Base-by-base conservation (phyloP, 2,329 filamentous ascomycete species). In the Acrocalymma vagum region DNA sequence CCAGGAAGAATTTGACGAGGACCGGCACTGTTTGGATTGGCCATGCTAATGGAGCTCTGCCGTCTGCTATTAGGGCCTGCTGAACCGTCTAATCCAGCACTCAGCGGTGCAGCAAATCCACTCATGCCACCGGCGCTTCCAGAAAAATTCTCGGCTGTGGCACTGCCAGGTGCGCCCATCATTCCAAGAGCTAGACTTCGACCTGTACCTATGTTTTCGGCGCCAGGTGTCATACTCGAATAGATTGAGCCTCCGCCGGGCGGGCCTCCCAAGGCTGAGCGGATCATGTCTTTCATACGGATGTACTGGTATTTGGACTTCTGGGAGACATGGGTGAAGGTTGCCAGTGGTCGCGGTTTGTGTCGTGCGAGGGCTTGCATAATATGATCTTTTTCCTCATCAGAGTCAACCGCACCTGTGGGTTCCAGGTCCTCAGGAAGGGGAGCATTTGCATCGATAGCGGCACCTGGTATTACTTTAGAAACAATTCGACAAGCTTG, bases 371-470 rank as follows among this genome's bases (percentile, higher is more conserved):
- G 80, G 6, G 89, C 88, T 21, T 81, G 78, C 90, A 97, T 96
- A 35, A 97, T 89, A 0, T 87, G 81, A 32, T 91, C 86, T 34
- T 90, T 90, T 71, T 99, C 94, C 74, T 97, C 94, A 64, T 99
- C 94, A 2, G 89, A 94, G 69, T 99, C 94, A 24, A 99, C 83
- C 1, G 90, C 61, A 3, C 85, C 88, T 1, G 71, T 69, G 5
- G 84, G 85, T 47, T 90, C 89, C 42, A 82, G 82, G 30, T 95
- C 90, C 58, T 96, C 91, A 57, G 93, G 90, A 13, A 94, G 73
- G 3, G 91, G 92, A 1, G 92, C 92, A 67, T 95, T 95, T 40
- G 94, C 93, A 67, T 97, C 92, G 55, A 99, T 87, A 24, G 92
- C 91, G 23, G 92, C 92, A 75, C 96, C 90, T 94, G 67, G 9